Base-by-base conservation (phyloP, 192 early-diverging fungal species). In the Coemansia sp. region DNA sequence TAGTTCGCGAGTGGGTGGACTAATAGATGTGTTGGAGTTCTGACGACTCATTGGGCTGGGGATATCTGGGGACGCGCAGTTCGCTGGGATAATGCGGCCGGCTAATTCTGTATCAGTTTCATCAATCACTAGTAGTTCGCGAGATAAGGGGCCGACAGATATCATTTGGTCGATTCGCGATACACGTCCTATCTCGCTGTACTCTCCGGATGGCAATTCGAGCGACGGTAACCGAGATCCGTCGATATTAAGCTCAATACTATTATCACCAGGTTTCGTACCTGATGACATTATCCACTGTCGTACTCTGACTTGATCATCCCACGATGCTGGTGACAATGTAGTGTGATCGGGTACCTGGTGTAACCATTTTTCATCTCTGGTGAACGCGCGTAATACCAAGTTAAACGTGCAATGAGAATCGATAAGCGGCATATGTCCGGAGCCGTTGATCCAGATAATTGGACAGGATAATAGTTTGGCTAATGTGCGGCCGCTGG, bases 351-450 rank as follows among this genome's bases (percentile, higher is more conserved):
- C 80, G 16, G 73, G 70, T 41, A 78, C 18, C 18, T 71, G 46
- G 3, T 46, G 11, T 5, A 84, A 42, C 82, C 82, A 84, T 3
- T 22, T 46, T 24, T 84, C 82, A 22, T 74, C 22, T 20, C 74
- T 24, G 3, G 74, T 77, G 36, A 79, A 77, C 0, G 77, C 80
- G 12, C 74, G 77, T 7, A 86, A 18, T 0, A 82, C 41, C 12
- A 77, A 62, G 52, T 86, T 86, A 52, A 86, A 86, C 15, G 76
- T 75, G 41, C 77, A 74, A 57, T 82, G 80, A 0, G 76, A 72
- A 34, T 86, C 85, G 4, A 86, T 82, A 34, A 70, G 66, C 15
- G 80, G 74, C 85, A 86, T 86, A 47, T 86, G 85, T 0, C 85
- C 85, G 20, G 80, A 70, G 7, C 66, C 57, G 2, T 54, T 31